Evolutionary conservation across 495 filamentous ascomycete species (phyloP).

Genomic region (Lepraria neglecta): DNA sequence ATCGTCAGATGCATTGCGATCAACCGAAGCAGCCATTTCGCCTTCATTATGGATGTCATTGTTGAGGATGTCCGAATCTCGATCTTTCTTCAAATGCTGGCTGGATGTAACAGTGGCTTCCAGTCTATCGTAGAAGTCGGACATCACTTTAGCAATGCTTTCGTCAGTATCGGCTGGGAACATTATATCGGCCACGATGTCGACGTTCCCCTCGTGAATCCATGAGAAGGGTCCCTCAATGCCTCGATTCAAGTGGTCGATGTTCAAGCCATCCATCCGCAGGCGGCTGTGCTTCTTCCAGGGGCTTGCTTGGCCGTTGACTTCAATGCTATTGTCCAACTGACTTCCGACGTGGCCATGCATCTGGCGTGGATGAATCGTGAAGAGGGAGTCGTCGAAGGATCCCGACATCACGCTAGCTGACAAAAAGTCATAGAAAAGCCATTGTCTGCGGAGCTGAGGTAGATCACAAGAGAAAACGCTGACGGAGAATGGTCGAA

Average conservation of each 20-base stretch:
- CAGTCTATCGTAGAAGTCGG: conserved; percentile 88
- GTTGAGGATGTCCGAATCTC: conserved; percentile 19
- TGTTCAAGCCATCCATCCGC: conserved; percentile 86
- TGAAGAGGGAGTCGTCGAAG: conserved; percentile 92
- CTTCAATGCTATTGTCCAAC: conserved; percentile 46
- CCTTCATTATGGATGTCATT: conserved; percentile 28
- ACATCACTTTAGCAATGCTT: conserved; percentile 83
- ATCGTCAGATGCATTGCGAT: conserved; percentile 27
- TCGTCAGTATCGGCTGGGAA: conserved; percentile 81
- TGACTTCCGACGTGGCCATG: conserved; percentile 60
- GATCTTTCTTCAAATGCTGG: conserved; percentile 35
- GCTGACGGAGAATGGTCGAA: conserved; percentile 89
- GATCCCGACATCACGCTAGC: conserved; percentile 95
- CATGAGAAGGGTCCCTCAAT: conserved; percentile 93
- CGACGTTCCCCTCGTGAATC: conserved; percentile 94
- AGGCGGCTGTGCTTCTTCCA: conserved; percentile 94
- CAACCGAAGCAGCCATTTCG: conserved; percentile 24
- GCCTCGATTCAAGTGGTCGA: conserved; percentile 92
- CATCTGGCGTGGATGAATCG: conserved; percentile 87
- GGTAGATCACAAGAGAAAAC: conserved; percentile 94
- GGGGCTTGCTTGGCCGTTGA: conserved; percentile 44
- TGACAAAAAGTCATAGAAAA: conserved; percentile 95
- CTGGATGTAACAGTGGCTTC: conserved; percentile 84
- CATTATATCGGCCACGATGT: conserved; percentile 93
- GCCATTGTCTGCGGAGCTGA: conserved; percentile 86